Evolutionary conservation across 805 yeast species (phyloP), one percentile per base, ranked within the genome.

Genomic region (Ogataea pini): DNA sequence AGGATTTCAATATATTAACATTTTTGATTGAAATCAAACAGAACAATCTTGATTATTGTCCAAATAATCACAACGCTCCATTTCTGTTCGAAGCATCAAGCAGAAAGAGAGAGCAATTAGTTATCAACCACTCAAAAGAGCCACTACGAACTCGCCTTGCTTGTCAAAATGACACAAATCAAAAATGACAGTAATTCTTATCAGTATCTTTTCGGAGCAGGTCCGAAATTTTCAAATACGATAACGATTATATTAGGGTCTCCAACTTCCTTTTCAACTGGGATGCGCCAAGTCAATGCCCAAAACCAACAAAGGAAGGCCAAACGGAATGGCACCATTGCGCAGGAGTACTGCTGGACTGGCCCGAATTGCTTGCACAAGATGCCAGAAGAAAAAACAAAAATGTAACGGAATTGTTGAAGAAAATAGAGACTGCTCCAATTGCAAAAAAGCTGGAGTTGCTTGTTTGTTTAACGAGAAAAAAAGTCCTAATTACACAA

Each of bases 371-470:
- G 54, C 54, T 4, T 51, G 54, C 31, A 33, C 33, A n/a, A 32
- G 54, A 19, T 51, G 54, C n/a, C 46, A 51, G 33, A 39, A 41
- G 13, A 44, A 48, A 19, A 51, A 51, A 34, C 54, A 48, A 16
- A 51, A 51, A 19, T 51, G 54, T 20, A 40, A 48, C 31, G 51
- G 54, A 16, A 28, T 44, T 31, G 41, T 36, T 33, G 17, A 32
- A 12, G 28, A 36, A 12, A 19, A 28, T 13, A 31, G 19, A 19
- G 19, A 20, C 13, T 51, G 55, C 36, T 14, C 47, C 18, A 46
- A 39, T 19, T 51, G 55, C 33, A 10, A 36, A 12, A 32, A 33
- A 17, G 47, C 50, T 9, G 52, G 47, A 13, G 46, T 27, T 24
- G 27, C 22, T 1, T 51, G 55, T 39, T 41, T 42, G 19, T 51